phyloP scores from a whole-genome alignment of 164 flowering plant genomes.

The Piper betle region DNA sequence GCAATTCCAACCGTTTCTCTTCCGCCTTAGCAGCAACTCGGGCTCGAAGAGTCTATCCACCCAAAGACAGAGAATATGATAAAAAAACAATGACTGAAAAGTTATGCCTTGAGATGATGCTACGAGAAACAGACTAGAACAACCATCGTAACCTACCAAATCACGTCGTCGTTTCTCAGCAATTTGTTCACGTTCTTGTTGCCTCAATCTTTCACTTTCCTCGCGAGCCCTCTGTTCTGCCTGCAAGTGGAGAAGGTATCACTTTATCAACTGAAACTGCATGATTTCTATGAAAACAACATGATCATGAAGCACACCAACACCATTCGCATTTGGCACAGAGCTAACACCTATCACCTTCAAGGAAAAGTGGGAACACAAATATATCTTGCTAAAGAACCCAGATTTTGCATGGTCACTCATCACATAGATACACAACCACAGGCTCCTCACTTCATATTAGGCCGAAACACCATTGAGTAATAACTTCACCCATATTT shows the following conservation, averaged over 20 bases:
- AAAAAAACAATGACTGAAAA: not conserved
- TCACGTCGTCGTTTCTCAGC: conserved; percentile 88
- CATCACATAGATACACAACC: too few species aligned
- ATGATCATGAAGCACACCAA: too few species aligned
- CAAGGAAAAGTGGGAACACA: too few species aligned
- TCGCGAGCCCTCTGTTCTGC: conserved; percentile 95
- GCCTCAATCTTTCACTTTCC: conserved; percentile 92
- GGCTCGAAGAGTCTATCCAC: conserved; percentile 66
- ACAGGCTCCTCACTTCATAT: too few species aligned
- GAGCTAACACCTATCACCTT: too few species aligned
- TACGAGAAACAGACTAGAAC: not conserved
- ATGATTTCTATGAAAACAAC: too few species aligned
- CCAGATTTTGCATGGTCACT: too few species aligned
- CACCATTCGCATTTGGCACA: too few species aligned
- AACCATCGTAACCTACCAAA: conserved; percentile 42
- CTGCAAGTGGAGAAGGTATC: conserved; percentile 18
- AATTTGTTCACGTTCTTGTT: conserved; percentile 88
- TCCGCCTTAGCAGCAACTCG: conserved; percentile 97
- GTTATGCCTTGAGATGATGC: not conserved
- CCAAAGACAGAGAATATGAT: conserved; percentile 1
- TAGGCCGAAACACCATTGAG: too few species aligned
- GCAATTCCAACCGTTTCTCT: conserved; percentile 92
- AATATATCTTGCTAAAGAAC: too few species aligned
- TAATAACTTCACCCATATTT: too few species aligned
- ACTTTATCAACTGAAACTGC: not conserved